Conservation (phyloP, 345 rosid genomes). For the Tarenaya hassleriana region DNA sequence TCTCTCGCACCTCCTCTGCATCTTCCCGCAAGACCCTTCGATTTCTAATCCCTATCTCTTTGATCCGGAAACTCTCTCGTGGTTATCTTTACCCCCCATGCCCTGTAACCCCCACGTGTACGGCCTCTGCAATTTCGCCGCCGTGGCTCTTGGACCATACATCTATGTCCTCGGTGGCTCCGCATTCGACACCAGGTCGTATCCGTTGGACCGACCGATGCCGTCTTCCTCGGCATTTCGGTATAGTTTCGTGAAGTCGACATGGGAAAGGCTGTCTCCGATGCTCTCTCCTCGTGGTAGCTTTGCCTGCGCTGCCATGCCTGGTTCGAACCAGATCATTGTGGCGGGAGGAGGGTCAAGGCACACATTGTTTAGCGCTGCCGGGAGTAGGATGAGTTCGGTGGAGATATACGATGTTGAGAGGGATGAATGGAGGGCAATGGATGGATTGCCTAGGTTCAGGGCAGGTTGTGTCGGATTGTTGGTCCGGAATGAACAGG, state of each 20-base stretch:
- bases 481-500: slow-evolving; percentile 37
- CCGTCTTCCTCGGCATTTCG: slow-evolving; percentile 65
- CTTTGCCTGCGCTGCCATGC: slow-evolving; percentile 65
- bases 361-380: slow-evolving; percentile 73
- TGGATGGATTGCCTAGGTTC: slow-evolving; percentile 63
- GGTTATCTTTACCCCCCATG: slow-evolving; percentile 69
- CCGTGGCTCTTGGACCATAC: slow-evolving; percentile 51
- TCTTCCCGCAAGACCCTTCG: slow-evolving; percentile 85
- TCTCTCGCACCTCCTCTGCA: slow-evolving; percentile 63
- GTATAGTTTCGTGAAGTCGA: slow-evolving; percentile 41
- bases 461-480: slow-evolving; percentile 91
- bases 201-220: slow-evolving; percentile 74
- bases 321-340: slow-evolving; percentile 43
- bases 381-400: slow-evolving; percentile 73
- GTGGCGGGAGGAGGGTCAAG: slow-evolving; percentile 92
- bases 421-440: slow-evolving; percentile 62
- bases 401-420: slow-evolving; percentile 71
- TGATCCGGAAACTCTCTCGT: slow-evolving; percentile 57
- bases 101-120: slow-evolving; percentile 78
- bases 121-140: slow-evolving; percentile 84
- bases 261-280: slow-evolving; percentile 67
- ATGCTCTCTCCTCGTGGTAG: slow-evolving; percentile 88
- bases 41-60: slow-evolving; percentile 72
- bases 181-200: slow-evolving; percentile 76
- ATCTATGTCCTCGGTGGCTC: slow-evolving; percentile 86